Conservation (phyloP, 257 asterid species). For the Solanum tacnaense region DNA sequence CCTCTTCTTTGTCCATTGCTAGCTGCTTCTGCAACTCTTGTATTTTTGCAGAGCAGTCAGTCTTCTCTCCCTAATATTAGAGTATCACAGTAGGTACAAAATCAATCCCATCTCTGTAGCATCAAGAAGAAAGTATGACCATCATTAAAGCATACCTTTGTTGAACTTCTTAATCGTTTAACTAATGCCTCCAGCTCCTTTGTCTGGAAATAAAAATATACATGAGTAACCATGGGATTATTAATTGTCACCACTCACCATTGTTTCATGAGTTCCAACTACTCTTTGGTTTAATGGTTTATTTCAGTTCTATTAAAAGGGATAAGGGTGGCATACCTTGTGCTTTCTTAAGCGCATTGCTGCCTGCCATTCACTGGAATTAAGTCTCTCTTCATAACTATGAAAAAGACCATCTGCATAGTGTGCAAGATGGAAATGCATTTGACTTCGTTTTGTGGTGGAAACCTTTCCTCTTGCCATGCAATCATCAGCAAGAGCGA, state of each 20-base stretch:
- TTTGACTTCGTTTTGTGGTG: constrained; percentile 62
- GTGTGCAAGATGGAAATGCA: constrained; percentile 98
- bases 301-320: neutral
- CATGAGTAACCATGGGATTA: constrained; percentile 1
- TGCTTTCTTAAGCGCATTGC: constrained; percentile 74
- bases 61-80: constrained; percentile 59
- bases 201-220: constrained; percentile 36
- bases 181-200: constrained; percentile 82
- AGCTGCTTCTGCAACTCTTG: constrained; percentile 88
- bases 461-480: constrained; percentile 44
- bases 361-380: constrained; percentile 93
- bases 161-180: constrained; percentile 60
- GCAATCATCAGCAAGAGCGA: constrained; percentile 60
- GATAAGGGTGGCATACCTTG: constrained; percentile 40
- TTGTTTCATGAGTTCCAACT: constrained; percentile 7
- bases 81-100: neutral
- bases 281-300: constrained; percentile 3
- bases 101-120: neutral
- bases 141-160: constrained; percentile 44
- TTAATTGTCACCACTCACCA: neutral
- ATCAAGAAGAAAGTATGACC: neutral
- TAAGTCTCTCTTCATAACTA: constrained; percentile 84
- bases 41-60: constrained; percentile 65
- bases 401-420: constrained; percentile 96
- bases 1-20: constrained; percentile 83